Evolutionary conservation across 2,329 filamentous ascomycete genomes (phyloP).

Genomic region (Mycosphaerelloides madeirae): DNA sequence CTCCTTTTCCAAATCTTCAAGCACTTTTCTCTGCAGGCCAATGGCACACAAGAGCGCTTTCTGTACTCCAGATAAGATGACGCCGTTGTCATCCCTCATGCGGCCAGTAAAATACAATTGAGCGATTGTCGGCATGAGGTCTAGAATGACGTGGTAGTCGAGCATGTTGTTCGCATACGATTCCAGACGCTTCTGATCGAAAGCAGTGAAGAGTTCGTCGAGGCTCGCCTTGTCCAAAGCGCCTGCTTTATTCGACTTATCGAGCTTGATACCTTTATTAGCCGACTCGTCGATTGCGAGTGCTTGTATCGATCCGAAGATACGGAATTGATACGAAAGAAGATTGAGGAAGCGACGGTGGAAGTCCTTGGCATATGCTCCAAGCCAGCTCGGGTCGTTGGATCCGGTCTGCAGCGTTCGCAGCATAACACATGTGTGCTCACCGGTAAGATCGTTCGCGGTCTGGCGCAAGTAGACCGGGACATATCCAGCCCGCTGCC

Average conservation of each 20-base stretch:
- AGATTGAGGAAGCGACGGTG: conserved; percentile 87
- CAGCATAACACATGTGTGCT: conserved; percentile 97
- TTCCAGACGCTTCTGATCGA: conserved; percentile 90
- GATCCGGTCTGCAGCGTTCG: conserved; percentile 61
- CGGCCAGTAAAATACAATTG: conserved; percentile 79
- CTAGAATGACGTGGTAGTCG: conserved; percentile 95
- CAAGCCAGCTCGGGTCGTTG: conserved; percentile 75
- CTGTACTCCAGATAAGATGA: conserved; percentile 77
- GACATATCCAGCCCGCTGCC: conserved; percentile 81
- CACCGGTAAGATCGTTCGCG: conserved; percentile 89
- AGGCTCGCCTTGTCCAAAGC: conserved; percentile 70
- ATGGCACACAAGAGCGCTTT: conserved; percentile 82
- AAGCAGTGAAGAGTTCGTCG: conserved; percentile 75
- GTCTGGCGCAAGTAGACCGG: conserved; percentile 95
- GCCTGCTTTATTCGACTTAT: conserved; percentile 46
- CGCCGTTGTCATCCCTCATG: conserved; percentile 43
- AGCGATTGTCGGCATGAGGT: conserved; percentile 80
- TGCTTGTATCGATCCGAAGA: conserved; percentile 71
- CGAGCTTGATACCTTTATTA: conserved; percentile 63
- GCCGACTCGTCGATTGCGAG: conserved; percentile 86
- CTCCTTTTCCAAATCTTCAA: conserved; percentile 76
- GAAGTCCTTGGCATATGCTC: conserved; percentile 88
- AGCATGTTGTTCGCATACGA: conserved; percentile 96
- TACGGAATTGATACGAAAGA: conserved; percentile 85
- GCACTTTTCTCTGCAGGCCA: conserved; percentile 82